A percentile compares a stretch with the other conserved stretches of the same genome.
These are phyloP conservation scores for Trichoderma reesei DNA, from an alignment of 495 filamentous ascomycete genomes.

Conservation along the genomic window DNA sequence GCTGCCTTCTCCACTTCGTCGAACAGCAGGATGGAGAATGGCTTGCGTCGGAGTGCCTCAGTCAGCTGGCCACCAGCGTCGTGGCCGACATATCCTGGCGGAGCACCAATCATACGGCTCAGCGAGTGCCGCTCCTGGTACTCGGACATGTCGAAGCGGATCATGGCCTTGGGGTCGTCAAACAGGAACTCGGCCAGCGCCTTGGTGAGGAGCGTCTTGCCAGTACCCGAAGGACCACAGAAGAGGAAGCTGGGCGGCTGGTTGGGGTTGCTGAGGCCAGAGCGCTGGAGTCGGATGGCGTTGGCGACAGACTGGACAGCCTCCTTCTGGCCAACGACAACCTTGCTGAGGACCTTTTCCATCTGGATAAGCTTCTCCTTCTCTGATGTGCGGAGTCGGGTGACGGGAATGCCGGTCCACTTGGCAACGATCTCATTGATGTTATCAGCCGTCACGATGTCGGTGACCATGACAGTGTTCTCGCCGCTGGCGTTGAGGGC, in stretches of 20 bases:
- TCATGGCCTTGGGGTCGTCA: slow-evolving; percentile 95
- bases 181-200: slow-evolving; percentile 96
- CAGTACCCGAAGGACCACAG: slow-evolving; percentile 94
- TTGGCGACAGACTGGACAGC: slow-evolving; percentile 92
- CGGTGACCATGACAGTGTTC: slow-evolving; percentile 67
- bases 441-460: slow-evolving; percentile 91
- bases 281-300: slow-evolving; percentile 87
- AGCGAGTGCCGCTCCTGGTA: slow-evolving; percentile 97
- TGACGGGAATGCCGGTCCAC: slow-evolving; percentile 96
- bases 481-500: slow-evolving; percentile 55
- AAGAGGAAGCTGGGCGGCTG: slow-evolving; percentile 96
- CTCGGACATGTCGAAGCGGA: slow-evolving; percentile 98
- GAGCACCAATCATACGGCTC: slow-evolving; percentile 94
- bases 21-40: slow-evolving; percentile 96
- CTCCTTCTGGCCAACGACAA: slow-evolving; percentile 89
- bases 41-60: slow-evolving; percentile 81
- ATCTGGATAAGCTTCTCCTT: slow-evolving; percentile 95
- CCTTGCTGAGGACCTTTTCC: slow-evolving; percentile 72
- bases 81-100: slow-evolving; percentile 93
- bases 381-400: slow-evolving; percentile 83
- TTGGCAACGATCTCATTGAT: slow-evolving; percentile 97
- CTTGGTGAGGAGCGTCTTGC: slow-evolving; percentile 95
- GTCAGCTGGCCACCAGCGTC: slow-evolving; percentile 94
- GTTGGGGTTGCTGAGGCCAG: slow-evolving; percentile 88
- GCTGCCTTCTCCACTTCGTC: slow-evolving; percentile 98